These are phyloP conservation scores for Cladophialophora psammophila DNA, from an alignment of 2,329 filamentous ascomycete genomes.

Conservation along the genomic window DNA sequence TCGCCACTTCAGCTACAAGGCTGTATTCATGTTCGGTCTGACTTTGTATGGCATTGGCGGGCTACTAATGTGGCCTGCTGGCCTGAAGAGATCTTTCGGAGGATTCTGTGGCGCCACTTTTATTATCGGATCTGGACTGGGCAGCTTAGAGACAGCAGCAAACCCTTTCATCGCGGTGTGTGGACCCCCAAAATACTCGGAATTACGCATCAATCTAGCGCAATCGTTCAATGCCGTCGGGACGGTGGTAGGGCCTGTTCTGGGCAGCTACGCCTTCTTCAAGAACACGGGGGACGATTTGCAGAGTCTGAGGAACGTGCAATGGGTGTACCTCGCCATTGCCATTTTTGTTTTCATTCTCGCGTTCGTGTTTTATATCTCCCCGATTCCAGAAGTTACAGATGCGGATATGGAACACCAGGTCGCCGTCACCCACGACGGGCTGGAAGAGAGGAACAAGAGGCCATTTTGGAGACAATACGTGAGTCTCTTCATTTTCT, in stretches of 20 bases:
- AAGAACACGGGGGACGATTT: slow-evolving; percentile 65
- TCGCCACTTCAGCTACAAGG: slow-evolving; percentile 77
- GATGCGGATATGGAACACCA: slow-evolving; percentile 72
- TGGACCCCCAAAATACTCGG: slow-evolving; percentile 75
- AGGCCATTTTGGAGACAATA: slow-evolving; percentile 74
- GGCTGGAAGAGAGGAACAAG: slow-evolving; percentile 54
- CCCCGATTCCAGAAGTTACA: slow-evolving; percentile 74
- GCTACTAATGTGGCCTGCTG: slow-evolving; percentile 84
- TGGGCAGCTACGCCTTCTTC: slow-evolving; percentile 67
- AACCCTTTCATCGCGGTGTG: slow-evolving; percentile 79
- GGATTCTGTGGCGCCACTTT: slow-evolving; percentile 74
- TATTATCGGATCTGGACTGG: slow-evolving; percentile 75
- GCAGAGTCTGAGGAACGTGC: slow-evolving; percentile 69
- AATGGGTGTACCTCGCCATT: slow-evolving; percentile 81
- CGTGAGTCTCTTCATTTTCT: slow-evolving; percentile 46
- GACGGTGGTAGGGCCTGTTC: slow-evolving; percentile 73
- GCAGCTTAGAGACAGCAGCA: slow-evolving; percentile 77
- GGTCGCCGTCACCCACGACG: slow-evolving; percentile 62
- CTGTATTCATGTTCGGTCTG: slow-evolving; percentile 78
- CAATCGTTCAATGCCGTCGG: slow-evolving; percentile 80
- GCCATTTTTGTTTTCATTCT: slow-evolving; percentile 73
- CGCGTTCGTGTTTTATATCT: slow-evolving; percentile 69
- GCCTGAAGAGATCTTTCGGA: slow-evolving; percentile 73
- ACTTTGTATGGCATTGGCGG: slow-evolving; percentile 73
- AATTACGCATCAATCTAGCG: slow-evolving; percentile 75